A percentile compares a stretch with the other conserved stretches of the same genome.
These are phyloP conservation scores for Filobasidium floriforme DNA, from an alignment of 768 basidiomycete species.

Conservation along the genomic window DNA sequence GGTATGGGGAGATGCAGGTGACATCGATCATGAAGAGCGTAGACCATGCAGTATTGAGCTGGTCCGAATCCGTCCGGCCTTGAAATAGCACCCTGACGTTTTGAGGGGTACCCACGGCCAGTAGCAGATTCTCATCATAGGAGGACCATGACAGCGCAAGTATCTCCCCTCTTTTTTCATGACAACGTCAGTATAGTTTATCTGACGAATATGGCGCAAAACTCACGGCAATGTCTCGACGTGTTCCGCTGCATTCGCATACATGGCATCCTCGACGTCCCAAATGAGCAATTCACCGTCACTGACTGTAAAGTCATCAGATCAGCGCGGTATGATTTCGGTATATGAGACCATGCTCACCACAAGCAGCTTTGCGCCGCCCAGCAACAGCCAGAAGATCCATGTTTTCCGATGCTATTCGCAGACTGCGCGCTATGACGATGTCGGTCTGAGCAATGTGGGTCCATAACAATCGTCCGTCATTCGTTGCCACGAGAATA, in stretches of 20 bases:
- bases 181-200: background rate
- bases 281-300: background rate
- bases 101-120: background rate
- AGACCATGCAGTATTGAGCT: background rate
- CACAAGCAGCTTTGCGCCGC: background rate
- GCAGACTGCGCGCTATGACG: background rate
- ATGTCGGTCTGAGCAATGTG: too few relatives aligned
- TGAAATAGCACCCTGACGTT: background rate
- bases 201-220: background rate
- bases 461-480: background rate
- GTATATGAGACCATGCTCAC: background rate
- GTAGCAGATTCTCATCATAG: background rate
- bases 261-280: conserved; percentile 1
- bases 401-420: background rate
- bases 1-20: background rate
- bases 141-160: background rate
- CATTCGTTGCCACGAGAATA: background rate
- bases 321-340: background rate
- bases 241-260: conserved; percentile 3
- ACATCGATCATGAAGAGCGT: background rate
- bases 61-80: background rate
- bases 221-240: background rate
- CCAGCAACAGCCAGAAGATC: background rate
- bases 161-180: too few relatives aligned
- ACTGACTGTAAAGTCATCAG: background rate